Base-by-base conservation (phyloP, 768 basidiomycete species). In the Termitomyces sp. region DNA sequence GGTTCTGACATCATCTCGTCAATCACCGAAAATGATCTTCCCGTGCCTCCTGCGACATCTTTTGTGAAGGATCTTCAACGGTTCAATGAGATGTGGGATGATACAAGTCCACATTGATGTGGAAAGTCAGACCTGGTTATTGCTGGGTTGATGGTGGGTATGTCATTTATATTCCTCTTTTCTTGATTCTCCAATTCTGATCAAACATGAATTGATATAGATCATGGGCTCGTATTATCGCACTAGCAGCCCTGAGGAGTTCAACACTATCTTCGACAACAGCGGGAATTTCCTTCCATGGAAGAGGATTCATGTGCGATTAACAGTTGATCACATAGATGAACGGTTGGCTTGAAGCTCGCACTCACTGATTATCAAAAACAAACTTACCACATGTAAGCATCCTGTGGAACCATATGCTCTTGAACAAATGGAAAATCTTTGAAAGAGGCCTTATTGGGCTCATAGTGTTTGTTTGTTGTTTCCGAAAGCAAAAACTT, bases 41-140 rank as follows among this genome's bases (percentile, higher is more conserved):
- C 67, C 27, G 55, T 52, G 37, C 68, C 68, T n/a, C 67, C 70
- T 3, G 62, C 65, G 1, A 26, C 65, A 13, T 62, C 62, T 13
- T 72, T 71, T 40, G 59, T 59, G 5, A 58, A 63, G 1, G 48
- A 65, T 51, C 55, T 69, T 13, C 55, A 61, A 4, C 30, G 44
- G 4, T 57, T 73, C 32, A 63, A 67, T 32, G 24, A 6, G 2
- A 71, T 68, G 61, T 73, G 70, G 72, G 68, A 69, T 50, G 68
- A 72, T 57, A 60, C 50, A 12, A 57, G 62, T 2, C 42, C 43
- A 4, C 36, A 65, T 42, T 71, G 69, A 69, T 27, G 37, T 22
- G 48, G 56, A n/a, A 32, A 58, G 16, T 69, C 68, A 0, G 46
- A 55, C 10, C 61, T 73, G 30, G 51, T 26, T 12, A 67, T 73